Conservation (phyloP, 139 green algal genomes). For the Parachlorella kessleri region DNA sequence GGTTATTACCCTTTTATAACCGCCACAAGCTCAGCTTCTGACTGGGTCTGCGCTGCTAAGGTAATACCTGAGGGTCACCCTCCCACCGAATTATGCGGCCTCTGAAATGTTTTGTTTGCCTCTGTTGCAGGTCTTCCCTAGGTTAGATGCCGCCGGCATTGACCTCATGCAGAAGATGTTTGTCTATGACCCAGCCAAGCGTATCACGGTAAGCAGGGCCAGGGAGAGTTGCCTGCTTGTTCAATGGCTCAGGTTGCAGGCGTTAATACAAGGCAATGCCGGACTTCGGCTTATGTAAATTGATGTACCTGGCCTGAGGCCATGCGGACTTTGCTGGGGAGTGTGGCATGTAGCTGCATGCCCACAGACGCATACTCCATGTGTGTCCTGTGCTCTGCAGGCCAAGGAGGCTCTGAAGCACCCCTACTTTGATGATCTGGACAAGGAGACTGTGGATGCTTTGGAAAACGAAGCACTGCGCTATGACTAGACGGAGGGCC, state of each 20-base stretch:
- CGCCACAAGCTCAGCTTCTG: too few species aligned
- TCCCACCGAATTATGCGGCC: too few species aligned
- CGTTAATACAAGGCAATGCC: background rate
- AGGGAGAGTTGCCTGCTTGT: background rate
- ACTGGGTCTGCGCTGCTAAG: too few species aligned
- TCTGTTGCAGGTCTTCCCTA: constrained; percentile 72
- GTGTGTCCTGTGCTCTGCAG: constrained; percentile 40
- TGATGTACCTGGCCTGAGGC: too few species aligned
- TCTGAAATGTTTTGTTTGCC: too few species aligned
- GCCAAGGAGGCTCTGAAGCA: constrained; percentile 94
- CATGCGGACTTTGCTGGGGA: too few species aligned
- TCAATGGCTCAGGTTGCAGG: background rate
- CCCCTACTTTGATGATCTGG: constrained; percentile 94
- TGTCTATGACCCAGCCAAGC: constrained; percentile 73
- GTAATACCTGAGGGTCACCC: too few species aligned
- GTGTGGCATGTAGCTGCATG: background rate
- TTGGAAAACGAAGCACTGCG: constrained; percentile 52
- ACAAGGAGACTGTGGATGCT: constrained; percentile 71
- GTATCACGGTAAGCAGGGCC: constrained; percentile 62
- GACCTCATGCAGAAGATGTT: constrained; percentile 79
- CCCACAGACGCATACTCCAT: background rate
- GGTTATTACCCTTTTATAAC: too few species aligned
- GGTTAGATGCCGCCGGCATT: constrained; percentile 78
- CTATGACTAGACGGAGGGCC: background rate
- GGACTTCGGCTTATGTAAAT: too few species aligned